Base-by-base conservation (phyloP, 2,329 filamentous ascomycete genomes). In the Diaporthe aspalathi region DNA sequence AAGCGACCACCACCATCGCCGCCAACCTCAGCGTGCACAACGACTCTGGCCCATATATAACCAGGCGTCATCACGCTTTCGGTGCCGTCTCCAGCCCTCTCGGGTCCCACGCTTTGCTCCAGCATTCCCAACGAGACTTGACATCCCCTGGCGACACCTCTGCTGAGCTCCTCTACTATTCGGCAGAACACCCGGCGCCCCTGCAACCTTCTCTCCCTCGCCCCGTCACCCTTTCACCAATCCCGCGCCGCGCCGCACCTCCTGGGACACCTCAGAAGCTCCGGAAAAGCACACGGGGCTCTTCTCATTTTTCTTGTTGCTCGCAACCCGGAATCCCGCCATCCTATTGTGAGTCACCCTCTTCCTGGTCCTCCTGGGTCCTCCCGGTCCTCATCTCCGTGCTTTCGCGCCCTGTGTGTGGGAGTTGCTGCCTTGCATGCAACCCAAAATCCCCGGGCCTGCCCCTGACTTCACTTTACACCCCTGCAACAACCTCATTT, bases 341-440 rank as follows among this genome's bases (percentile, higher is more conserved):
- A 68, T 12, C 67, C 35, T 71, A 72, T 74, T 76, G 77, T 79
- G 77, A 79, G 78, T 79, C 78, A 79, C 57, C 45, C 47, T 67
- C 65, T 67, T 68, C 27, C 35, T 62, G 5, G 6, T 35, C 40
- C 12, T 68, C 5, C 22, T 27, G 66, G 5, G 6, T 35, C 40
- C 12, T 68, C 5, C 22, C n/a, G 66, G 12, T 16, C 22, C 56
- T 60, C 47, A 50, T 40, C 35, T 29, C 40, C 11, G 43, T 27
- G 27, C 5, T 52, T 40, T 22, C 29, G 53, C 27, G n/a, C 52
- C 43, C 49, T 43, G 29, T 27, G 29, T 62, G 40, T 67, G 47
- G 24, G 27, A 54, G 54, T 49, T 72, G 72, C 60, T 68, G 65
- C 73, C 71, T 71, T 70, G 53, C 67, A 72, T 54, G 67, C 56